These are phyloP conservation scores for Aspergillus neoniger DNA, from an alignment of 2,329 filamentous ascomycete species.

Conservation along the genomic window DNA sequence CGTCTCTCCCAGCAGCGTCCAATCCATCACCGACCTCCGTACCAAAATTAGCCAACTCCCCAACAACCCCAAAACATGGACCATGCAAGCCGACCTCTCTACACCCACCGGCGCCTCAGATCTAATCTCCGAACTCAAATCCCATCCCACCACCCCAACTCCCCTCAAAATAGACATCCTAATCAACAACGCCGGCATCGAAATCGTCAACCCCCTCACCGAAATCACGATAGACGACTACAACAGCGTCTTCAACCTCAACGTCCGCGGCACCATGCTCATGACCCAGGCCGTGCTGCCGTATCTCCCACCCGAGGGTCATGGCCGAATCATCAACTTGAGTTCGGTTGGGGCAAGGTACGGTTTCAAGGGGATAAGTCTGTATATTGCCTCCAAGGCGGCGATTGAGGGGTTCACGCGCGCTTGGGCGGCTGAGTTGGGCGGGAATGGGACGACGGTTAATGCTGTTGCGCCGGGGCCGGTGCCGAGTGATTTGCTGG, in stretches of 20 bases:
- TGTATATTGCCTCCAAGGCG: conserved; percentile 61
- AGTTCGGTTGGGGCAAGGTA: conserved; percentile 43
- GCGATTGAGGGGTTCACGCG: conserved; percentile 63
- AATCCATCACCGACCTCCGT: background rate
- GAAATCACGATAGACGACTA: background rate
- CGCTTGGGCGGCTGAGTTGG: conserved; percentile 61
- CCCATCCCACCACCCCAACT: background rate
- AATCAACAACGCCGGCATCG: conserved; percentile 9
- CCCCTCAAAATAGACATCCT: conserved; percentile 10
- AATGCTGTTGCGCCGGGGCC: conserved; percentile 64
- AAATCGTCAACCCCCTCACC: background rate
- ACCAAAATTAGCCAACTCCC: background rate
- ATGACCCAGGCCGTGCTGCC: conserved; percentile 10
- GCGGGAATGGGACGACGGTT: conserved; percentile 58
- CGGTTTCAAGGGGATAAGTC: conserved; percentile 49
- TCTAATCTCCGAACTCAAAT: background rate
- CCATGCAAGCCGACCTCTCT: conserved; percentile 6
- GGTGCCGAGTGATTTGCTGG: conserved; percentile 60
- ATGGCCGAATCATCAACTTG: conserved; percentile 7
- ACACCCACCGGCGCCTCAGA: background rate
- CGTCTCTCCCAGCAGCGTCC: background rate
- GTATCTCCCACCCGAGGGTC: background rate
- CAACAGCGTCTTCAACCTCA: conserved; percentile 9
- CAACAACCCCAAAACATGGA: background rate
- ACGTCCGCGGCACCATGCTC: conserved; percentile 10